Evolutionary conservation across 2,329 filamentous ascomycete genomes (phyloP).

Genomic region (Penicillium fuscoglaucum): DNA sequence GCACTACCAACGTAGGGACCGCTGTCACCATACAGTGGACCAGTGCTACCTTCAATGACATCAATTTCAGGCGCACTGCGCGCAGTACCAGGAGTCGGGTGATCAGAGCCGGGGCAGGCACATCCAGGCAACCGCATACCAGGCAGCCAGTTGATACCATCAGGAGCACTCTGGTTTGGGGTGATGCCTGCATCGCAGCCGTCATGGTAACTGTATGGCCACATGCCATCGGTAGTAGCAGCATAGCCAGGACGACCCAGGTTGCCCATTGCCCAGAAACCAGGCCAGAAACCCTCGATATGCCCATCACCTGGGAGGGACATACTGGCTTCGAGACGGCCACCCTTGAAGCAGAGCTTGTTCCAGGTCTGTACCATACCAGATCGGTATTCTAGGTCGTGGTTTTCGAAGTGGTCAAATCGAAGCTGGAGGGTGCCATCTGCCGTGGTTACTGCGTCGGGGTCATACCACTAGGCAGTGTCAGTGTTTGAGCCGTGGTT

Average conservation of each 20-base stretch:
- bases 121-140: conserved; percentile 71
- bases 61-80: conserved; percentile 71
- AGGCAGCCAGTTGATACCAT: conserved; percentile 66
- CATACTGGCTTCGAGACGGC: conserved; percentile 68
- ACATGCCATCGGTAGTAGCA: conserved; percentile 69
- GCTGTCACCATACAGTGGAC: conserved; percentile 49
- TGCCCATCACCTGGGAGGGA: conserved; percentile 68
- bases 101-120: conserved; percentile 63
- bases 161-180: conserved; percentile 67
- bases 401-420: conserved; percentile 66
- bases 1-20: conserved; percentile 59
- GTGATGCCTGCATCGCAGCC: conserved; percentile 70
- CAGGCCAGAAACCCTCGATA: conserved; percentile 70
- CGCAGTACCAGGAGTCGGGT: conserved; percentile 65
- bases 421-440: conserved; percentile 63
- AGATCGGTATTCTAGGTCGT: conserved; percentile 66
- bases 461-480: conserved; percentile 64
- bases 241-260: conserved; percentile 68
- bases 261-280: conserved; percentile 76
- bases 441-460: conserved; percentile 63
- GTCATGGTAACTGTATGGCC: conserved; percentile 72
- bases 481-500: conserved; percentile 8
- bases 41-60: conserved; percentile 67
- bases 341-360: conserved; percentile 70
- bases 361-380: conserved; percentile 78